These are phyloP conservation scores for Agaricus blazei DNA, from an alignment of 768 basidiomycete genomes.

Conservation along the genomic window DNA sequence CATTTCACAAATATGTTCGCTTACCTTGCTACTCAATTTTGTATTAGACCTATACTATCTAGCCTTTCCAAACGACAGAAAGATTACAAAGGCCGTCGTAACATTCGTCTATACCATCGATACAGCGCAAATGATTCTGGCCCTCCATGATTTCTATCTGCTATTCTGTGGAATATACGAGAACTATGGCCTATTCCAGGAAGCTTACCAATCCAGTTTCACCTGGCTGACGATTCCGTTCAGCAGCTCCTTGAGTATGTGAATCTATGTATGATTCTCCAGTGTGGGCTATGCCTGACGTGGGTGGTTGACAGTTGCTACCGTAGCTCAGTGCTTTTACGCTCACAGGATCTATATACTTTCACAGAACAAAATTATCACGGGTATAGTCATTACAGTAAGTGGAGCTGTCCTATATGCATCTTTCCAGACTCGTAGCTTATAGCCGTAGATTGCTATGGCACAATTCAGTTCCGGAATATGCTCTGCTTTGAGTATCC, in stretches of 20 bases:
- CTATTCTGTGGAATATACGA: background rate
- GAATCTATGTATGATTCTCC: background rate
- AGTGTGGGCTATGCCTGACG: background rate
- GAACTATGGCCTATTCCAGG: background rate
- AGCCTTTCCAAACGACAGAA: conserved; percentile 2
- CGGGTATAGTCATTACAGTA: background rate
- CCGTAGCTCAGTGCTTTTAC: background rate
- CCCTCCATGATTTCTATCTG: conserved; percentile 1
- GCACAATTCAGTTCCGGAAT: background rate
- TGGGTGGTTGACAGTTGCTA: background rate
- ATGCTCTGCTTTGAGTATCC: background rate
- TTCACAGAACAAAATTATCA: background rate
- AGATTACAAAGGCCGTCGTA: background rate
- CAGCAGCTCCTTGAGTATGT: background rate
- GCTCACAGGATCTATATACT: background rate
- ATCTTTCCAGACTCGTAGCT: background rate
- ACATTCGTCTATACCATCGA: background rate
- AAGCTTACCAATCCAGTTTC: background rate
- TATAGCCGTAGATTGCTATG: background rate
- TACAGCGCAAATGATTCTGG: background rate
- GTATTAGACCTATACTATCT: conserved; percentile 1
- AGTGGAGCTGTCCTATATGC: background rate
- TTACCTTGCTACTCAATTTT: background rate
- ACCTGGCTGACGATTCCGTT: conserved; percentile 3
- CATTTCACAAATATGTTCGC: background rate